Evolutionary conservation across 257 asterid species (phyloP).

Genomic region (Nicotiana sylvestris): DNA sequence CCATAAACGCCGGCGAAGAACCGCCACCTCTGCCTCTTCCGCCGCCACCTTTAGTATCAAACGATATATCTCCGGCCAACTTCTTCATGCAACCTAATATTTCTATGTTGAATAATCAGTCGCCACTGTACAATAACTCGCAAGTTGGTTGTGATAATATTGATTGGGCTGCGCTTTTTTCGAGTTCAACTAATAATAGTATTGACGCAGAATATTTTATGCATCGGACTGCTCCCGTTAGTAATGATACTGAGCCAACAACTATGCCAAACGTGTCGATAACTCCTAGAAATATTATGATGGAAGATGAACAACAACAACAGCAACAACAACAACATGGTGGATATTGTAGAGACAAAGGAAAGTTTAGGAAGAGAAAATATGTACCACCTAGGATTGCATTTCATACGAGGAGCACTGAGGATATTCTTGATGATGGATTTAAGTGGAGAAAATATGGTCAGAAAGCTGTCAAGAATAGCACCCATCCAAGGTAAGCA

Average conservation of each 20-base stretch:
- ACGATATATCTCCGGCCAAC: background rate
- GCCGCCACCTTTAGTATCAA: background rate
- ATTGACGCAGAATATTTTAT: no score
- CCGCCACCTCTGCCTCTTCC: background rate
- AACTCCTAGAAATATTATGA: conserved; percentile 11
- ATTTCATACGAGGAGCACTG: conserved; percentile 78
- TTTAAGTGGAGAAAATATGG: conserved; percentile 96
- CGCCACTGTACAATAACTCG: conserved; percentile 33
- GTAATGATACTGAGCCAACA: conserved; percentile 18
- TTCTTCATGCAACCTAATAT: background rate
- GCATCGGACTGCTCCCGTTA: background rate
- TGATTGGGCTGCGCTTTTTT: conserved; percentile 43
- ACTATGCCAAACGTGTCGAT: conserved; percentile 7
- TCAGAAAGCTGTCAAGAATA: conserved; percentile 82
- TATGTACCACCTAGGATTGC: conserved; percentile 70
- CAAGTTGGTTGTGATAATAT: conserved; percentile 27
- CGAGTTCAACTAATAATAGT: background rate
- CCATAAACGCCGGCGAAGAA: conserved; percentile 20
- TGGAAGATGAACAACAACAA: conserved; percentile 23
- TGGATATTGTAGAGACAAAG: conserved; percentile 19
- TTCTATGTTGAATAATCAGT: background rate
- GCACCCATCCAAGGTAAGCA: conserved; percentile 71
- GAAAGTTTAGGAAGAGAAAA: conserved; percentile 44
- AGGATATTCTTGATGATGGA: conserved; percentile 94
- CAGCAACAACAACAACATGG: background rate